Conservation (phyloP, 768 basidiomycete species). For the Boletales sp. region DNA sequence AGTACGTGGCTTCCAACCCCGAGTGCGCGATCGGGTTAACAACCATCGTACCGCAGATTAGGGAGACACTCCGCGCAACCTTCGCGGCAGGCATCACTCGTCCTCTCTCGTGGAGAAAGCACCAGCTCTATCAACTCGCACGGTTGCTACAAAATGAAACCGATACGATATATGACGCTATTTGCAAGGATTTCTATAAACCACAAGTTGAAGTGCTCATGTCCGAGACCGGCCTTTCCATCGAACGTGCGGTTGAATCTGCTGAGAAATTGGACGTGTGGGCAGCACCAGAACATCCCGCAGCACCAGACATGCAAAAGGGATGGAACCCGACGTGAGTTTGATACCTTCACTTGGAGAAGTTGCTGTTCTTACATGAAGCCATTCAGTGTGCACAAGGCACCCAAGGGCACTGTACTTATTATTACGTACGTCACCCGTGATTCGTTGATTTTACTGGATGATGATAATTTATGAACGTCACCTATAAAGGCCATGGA, state of each 20-base stretch:
- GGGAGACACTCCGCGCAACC: slow-evolving; percentile 47
- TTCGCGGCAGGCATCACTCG: slow-evolving; percentile 66
- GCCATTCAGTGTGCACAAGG: slow-evolving; percentile 68
- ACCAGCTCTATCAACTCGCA: slow-evolving; percentile 71
- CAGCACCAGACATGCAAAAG: too few species aligned
- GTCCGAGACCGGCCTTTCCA: slow-evolving; percentile 22
- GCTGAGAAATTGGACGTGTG: too few species aligned
- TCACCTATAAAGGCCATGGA: too few species aligned
- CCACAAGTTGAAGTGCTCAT: slow-evolving; percentile 57
- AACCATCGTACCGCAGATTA: slow-evolving; percentile 41
- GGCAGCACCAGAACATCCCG: too few species aligned
- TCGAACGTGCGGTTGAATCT: slow-evolving; percentile 37
- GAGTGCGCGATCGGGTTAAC: not conserved
- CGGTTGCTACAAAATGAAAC: slow-evolving; percentile 74
- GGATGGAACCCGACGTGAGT: too few species aligned
- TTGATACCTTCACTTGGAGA: slow-evolving; percentile 40
- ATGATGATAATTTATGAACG: too few species aligned
- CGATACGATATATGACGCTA: slow-evolving; percentile 52
- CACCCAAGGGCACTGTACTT: slow-evolving; percentile 72
- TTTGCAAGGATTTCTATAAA: slow-evolving; percentile 61
- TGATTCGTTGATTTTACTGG: slow-evolving; percentile 38
- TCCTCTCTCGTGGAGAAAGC: slow-evolving; percentile 62
- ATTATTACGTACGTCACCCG: slow-evolving; percentile 71
- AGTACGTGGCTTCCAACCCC: slow-evolving; percentile 27
- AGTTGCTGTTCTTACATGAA: slow-evolving; percentile 49